These are phyloP conservation scores for Globisporangium viniferum DNA, from an alignment of 352 stramenopile species.

Conservation along the genomic window DNA sequence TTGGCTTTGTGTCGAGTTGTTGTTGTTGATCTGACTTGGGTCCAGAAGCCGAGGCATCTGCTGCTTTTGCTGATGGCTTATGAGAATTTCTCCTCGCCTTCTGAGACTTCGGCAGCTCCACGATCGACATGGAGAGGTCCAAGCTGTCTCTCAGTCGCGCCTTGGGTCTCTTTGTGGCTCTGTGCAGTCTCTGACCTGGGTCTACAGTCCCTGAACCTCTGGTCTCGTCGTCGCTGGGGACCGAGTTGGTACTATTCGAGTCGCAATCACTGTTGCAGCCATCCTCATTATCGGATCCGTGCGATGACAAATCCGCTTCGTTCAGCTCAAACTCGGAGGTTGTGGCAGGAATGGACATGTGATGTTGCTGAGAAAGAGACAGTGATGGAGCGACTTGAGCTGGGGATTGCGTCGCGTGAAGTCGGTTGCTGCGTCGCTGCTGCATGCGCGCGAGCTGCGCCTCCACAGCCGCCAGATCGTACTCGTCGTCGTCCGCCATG, in stretches of 20 bases:
- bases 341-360: not conserved
- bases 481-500: slow-evolving; percentile 20
- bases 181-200: not conserved
- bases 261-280: slow-evolving; percentile 9
- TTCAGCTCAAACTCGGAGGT: slow-evolving; percentile 34
- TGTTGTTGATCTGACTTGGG: not conserved
- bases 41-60: not conserved
- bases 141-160: slow-evolving; percentile 46
- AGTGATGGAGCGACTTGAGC: not conserved
- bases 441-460: slow-evolving; percentile 30
- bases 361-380: not conserved
- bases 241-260: slow-evolving; percentile 12
- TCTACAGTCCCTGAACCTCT: not conserved
- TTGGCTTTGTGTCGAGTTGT: not conserved
- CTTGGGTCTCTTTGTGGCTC: slow-evolving; percentile 5
- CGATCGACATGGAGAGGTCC: slow-evolving; percentile 46
- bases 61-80: not conserved
- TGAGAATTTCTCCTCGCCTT: not conserved
- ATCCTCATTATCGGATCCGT: slow-evolving; percentile 22
- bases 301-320: slow-evolving; percentile 21
- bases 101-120: slow-evolving; percentile 5
- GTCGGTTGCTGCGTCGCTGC: slow-evolving; percentile 8
- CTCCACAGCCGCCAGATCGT: slow-evolving; percentile 47
- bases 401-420: not conserved
- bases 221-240: slow-evolving; percentile 6